Base-by-base conservation (phyloP, 169 alveolate species). In the Cryptosporidium sp. region DNA sequence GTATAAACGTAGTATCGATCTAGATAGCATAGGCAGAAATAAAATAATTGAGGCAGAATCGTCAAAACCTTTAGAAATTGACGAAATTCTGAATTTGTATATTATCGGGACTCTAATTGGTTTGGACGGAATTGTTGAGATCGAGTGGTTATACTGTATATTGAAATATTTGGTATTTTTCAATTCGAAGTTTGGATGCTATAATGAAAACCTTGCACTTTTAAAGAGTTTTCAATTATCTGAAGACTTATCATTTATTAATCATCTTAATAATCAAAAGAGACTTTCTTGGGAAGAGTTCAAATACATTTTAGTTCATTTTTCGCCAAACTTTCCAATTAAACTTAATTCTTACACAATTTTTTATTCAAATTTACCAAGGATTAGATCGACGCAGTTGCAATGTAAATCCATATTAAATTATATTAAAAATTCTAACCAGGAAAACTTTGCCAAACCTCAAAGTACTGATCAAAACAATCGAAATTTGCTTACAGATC, bases 261-360 rank as follows among this genome's bases (percentile, higher is more conserved):
- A 65, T 41, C 23, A 48, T 18, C 43, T 65, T 3, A 29, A 37
- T 8, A 26, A 35, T 37, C 55, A 80, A 43, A 59, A 80, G 26
- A 80, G 89, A 29, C 52, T 80, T 10, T 45, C 61, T 41, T 80
- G 89, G 89, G 89, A 80, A 14, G 80, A 80, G 8, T 65, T 80
- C 51, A 37, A 80, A 62, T 59, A 80, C 62, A 80, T 80, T 12
- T 80, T 80, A 26, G 52, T 26, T n/a, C 35, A 61, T 23, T 80
- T 37, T 67, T 80, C 89, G 16, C 89, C 89, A 21, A 80, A 80
- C 37, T 80, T 80, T 65, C 89, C 89, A 21, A 80, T 80, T 7
- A 80, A 62, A 55, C 86, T 73, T 41, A 23, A 55, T 16, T 73
- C 86, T 29, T 26, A 33, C 9, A 73, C 55, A 73, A 73, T 37